Evolutionary conservation across 805 yeast genomes (phyloP).

Genomic region (Saturnispora zaruensis): DNA sequence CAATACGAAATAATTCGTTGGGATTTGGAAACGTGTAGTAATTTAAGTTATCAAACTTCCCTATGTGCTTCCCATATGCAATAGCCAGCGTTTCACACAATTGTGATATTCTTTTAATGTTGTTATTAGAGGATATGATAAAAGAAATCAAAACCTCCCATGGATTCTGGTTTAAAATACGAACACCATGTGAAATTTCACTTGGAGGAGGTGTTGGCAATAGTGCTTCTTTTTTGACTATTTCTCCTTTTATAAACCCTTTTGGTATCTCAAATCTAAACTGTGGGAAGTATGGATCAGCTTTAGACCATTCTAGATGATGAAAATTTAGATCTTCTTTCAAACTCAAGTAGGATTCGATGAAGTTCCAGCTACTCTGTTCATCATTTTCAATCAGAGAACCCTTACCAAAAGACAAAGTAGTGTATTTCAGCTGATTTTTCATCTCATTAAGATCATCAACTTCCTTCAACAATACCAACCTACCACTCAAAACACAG

Average conservation of each 20-base stretch:
- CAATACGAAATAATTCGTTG: constrained; percentile 30
- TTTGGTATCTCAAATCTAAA: constrained; percentile 8
- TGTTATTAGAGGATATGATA: constrained; percentile 93
- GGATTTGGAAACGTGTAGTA: constrained; percentile 75
- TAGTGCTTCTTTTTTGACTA: neutral
- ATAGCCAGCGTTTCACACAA: constrained; percentile 79
- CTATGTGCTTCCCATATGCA: constrained; percentile 59
- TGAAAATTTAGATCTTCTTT: constrained; percentile 44
- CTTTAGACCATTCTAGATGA: constrained; percentile 52
- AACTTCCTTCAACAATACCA: constrained; percentile 43
- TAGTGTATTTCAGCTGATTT: constrained; percentile 41
- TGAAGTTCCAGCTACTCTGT: constrained; percentile 33
- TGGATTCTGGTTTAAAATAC: constrained; percentile 89
- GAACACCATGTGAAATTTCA: constrained; percentile 32
- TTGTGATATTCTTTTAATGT: constrained; percentile 83
- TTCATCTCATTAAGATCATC: constrained; percentile 9
- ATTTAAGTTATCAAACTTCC: constrained; percentile 41
- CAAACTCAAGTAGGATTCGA: constrained; percentile 66
- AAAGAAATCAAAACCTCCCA: constrained; percentile 92
- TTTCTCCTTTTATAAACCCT: neutral
- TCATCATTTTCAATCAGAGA: constrained; percentile 1
- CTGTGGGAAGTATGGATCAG: constrained; percentile 41
- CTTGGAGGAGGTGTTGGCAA: constrained; percentile 6
- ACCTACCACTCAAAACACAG: constrained; percentile 48
- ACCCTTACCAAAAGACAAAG: constrained; percentile 23